Conservation (phyloP, 179 eudicot species). For the Amaranthus tricolor region DNA sequence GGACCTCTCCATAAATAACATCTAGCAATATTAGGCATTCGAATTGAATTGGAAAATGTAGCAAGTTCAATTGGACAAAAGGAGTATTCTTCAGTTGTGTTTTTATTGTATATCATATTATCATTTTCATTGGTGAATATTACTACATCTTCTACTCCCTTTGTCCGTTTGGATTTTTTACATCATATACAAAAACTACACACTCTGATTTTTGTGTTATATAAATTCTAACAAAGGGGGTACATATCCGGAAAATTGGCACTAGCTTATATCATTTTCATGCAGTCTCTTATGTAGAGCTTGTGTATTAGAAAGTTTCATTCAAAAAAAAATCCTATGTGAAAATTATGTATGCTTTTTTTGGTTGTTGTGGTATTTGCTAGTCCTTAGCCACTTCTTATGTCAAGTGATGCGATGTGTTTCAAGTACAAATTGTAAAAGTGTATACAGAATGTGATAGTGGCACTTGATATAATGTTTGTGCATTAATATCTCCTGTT, state of each 20-base stretch:
- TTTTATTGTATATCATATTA: too few relatives aligned
- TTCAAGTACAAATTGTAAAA: conserved; percentile 4
- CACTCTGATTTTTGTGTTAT: too few relatives aligned
- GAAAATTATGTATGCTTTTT: neutral
- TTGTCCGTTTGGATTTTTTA: too few relatives aligned
- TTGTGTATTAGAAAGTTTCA: neutral
- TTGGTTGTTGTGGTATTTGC: neutral
- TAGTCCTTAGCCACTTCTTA: neutral
- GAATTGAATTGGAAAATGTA: too few relatives aligned
- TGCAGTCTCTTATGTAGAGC: neutral
- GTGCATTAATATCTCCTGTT: neutral
- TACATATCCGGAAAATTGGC: neutral
- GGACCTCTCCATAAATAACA: too few relatives aligned
- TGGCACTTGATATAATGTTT: neutral
- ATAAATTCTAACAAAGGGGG: too few relatives aligned
- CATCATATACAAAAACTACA: too few relatives aligned
- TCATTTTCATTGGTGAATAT: too few relatives aligned
- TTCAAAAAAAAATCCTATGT: neutral
- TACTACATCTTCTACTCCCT: too few relatives aligned
- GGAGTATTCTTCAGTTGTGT: too few relatives aligned
- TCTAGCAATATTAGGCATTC: too few relatives aligned
- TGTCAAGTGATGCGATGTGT: neutral
- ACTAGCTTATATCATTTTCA: neutral
- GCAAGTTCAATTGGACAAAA: too few relatives aligned
- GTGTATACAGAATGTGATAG: neutral